Percentiles rank a stretch among this genome's conserved stretches.
Evolutionary conservation across 441 rosid genomes (phyloP).

Genomic region (Aquilaria agallochum): DNA sequence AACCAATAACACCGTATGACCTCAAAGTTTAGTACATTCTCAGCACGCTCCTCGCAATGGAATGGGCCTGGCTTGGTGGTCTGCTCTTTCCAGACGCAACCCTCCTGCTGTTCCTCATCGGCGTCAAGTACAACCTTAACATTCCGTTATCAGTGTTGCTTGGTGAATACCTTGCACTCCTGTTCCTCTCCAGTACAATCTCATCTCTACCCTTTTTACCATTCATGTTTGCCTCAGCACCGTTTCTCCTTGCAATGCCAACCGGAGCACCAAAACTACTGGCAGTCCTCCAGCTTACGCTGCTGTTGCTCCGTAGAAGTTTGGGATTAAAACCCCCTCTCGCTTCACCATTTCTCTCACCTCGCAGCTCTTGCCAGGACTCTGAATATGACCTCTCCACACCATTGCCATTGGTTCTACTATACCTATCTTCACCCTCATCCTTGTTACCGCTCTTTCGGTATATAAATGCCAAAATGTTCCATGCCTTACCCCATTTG

Average conservation of each 20-base stretch:
- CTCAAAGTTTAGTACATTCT: conserved; percentile 72
- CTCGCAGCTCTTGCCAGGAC: conserved; percentile 88
- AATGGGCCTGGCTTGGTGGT: conserved; percentile 75
- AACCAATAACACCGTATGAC: conserved; percentile 42
- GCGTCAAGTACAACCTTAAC: conserved; percentile 78
- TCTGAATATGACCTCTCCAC: conserved; percentile 90
- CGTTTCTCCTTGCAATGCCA: conserved; percentile 42
- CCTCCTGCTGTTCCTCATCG: conserved; percentile 73
- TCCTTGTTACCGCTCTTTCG: conserved; percentile 75
- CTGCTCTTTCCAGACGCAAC: conserved; percentile 61
- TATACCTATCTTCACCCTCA: conserved; percentile 79
- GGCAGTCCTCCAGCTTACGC: conserved; percentile 91
- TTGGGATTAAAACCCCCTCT: conserved; percentile 67
- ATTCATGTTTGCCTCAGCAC: conserved; percentile 45
- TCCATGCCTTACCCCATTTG: conserved; percentile 91
- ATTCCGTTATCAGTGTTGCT: conserved; percentile 76
- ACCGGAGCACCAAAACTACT: conserved; percentile 50
- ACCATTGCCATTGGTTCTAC: conserved; percentile 74
- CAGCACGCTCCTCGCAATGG: conserved; percentile 82
- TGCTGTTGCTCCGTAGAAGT: conserved; percentile 91
- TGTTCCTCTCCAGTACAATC: conserved; percentile 71
- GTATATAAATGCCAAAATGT: conserved; percentile 82
- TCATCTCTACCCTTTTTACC: conserved; percentile 63
- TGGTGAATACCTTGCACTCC: conserved; percentile 89
- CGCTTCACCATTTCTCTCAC: conserved; percentile 48